Conservation (phyloP, 2,329 filamentous ascomycete species). For the Orbilia javanica region DNA sequence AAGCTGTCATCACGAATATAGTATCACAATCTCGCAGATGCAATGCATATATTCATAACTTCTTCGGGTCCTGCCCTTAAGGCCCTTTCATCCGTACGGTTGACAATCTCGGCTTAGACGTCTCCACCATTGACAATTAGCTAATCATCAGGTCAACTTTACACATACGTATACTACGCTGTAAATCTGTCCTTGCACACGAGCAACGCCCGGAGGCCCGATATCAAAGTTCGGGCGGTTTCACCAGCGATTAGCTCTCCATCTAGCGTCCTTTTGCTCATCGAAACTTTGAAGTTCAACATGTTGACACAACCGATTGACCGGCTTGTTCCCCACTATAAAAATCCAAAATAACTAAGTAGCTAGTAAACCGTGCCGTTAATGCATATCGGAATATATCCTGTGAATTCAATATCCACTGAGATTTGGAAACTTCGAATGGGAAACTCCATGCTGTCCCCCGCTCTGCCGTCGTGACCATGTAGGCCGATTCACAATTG, state of each 20-base stretch:
- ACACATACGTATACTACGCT: too few relatives aligned
- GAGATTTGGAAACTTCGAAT: slow-evolving; percentile 27
- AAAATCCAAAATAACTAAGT: neutral
- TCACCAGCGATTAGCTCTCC: slow-evolving; percentile 1
- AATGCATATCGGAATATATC: slow-evolving; percentile 28
- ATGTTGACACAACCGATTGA: neutral
- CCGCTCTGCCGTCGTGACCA: slow-evolving; percentile 27
- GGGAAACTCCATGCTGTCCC: neutral
- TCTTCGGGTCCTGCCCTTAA: neutral
- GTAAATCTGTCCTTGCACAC: neutral
- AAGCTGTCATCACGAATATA: neutral
- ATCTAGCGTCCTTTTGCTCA: slow-evolving; percentile 10
- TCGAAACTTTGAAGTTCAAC: neutral
- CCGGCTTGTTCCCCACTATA: slow-evolving; percentile 19
- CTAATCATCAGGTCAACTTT: neutral
- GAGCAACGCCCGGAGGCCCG: neutral
- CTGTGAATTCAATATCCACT: slow-evolving; percentile 8
- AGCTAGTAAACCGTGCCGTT: slow-evolving; percentile 8
- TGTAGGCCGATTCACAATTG: slow-evolving; percentile 23
- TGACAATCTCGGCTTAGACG: neutral
- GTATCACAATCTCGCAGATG: neutral
- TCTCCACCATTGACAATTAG: neutral
- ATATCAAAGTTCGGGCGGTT: slow-evolving; percentile 20
- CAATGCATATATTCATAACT: neutral
- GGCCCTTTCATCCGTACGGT: neutral